Base-by-base conservation (phyloP, 192 early-diverging fungal species). In the Coemansia sp. region DNA sequence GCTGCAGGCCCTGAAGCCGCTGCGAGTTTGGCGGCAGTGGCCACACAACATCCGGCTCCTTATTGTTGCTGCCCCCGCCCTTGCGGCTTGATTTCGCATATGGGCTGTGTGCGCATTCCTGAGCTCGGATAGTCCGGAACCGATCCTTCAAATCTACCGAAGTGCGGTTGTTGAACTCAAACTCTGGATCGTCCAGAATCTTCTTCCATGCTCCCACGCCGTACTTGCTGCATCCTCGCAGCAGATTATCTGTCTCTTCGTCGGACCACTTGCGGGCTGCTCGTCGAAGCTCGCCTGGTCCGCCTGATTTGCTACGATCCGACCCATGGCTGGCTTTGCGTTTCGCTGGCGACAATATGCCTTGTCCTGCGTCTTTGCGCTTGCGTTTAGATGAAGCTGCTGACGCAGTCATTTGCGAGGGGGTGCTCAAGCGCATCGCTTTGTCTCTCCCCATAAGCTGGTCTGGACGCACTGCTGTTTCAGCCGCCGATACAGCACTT, bases 191-290 rank as follows among this genome's bases (percentile, higher is more conserved):
- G 46, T 72, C 70, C 14, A 79, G 58, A 3, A 79, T 79, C 38
- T 69, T 79, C 59, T 79, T 79, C 76, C 76, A 79, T 19, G 76
- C 76, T 0, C 76, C 76, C 4, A 79, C 69, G 0, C 76, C 76
- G 45, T 79, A 72, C 23, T 72, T 72, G 50, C 55, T 56, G 51
- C 76, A 79, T 0, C 76, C 76, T 10, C 58, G 45, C 3, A 79
- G 52, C 39, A 79, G 50, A 18, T 67, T 70, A 3, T 72, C 62
- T 0, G 76, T 69, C 48, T 79, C 76, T 14, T 72, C 65, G 1
- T 79, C 76, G 0, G 76, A 52, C 76, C 76, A 79, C 38, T 72
- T 72, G 48, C 76, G 69, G 14, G 76, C 70, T n/a, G 60, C 58
- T 2, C 76, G 65, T 2, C 76, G 70, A 0, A 48, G 44, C 37